Evolutionary conservation across 306 rosid genomes (phyloP), one percentile per base, ranked within the genome.

Genomic region (Castanospermum australe): DNA sequence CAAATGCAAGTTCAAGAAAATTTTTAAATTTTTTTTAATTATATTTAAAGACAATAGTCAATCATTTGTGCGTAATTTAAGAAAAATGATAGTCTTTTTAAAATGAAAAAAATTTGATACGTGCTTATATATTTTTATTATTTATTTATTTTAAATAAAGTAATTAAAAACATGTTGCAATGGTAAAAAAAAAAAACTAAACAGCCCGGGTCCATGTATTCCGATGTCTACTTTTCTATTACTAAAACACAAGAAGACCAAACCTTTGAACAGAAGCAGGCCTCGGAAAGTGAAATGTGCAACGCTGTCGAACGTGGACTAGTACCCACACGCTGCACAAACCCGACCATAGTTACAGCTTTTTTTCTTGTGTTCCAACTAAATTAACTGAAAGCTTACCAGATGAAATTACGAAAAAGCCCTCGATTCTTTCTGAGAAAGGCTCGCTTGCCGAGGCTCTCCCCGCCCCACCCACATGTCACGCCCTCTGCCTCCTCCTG

Each of bases 401-500:
- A 0, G 0, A n/a, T 0, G 0, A 74, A 79, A 52, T 78, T 22
- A 78, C 84, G 0, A 62, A 4, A 85, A n/a, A 0, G 2, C 51
- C 75, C 76, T 56, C 47, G 30, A 52, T 11, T 30, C 5, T 0
- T 32, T 71, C 59, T 35, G 6, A 7, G 22, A 18, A 32, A 52
- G 57, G 87, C 87, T 81, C 87, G 45, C 35, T 61, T 48, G 68
- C 68, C 84, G 75, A 90, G 92, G 73, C 82, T 1, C 45, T 61
- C 39, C 45, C 18, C 44, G 6, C 44, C 5, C 21, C 80, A 22
- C 79, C 77, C 52, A 44, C 32, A 28, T 74, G 44, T 45, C 75
- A 39, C 32, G n/a, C 12, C 15, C 56, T 2, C 75, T 78, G 41
- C 68, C 56, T 70, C 86, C 36, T 54, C 45, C 76, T 70, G n/a